Conservation (phyloP, 2,329 filamentous ascomycete genomes). For the Alternaria gaisen region DNA sequence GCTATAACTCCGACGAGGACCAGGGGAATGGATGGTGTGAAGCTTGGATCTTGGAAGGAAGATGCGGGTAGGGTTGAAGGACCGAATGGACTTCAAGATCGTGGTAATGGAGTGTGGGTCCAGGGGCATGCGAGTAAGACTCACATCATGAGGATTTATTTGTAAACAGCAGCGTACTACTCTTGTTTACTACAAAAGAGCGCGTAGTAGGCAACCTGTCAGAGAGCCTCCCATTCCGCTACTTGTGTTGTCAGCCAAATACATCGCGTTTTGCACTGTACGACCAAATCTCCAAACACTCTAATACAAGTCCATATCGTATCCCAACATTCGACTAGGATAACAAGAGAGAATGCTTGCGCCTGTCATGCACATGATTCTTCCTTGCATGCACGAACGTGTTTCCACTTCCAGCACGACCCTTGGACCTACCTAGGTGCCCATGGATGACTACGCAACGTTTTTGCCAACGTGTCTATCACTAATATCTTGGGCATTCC, state of each 20-base stretch:
- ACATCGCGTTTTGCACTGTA: background rate
- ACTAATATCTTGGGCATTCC: background rate
- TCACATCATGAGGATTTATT: background rate
- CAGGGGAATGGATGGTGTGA: background rate
- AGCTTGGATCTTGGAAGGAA: background rate
- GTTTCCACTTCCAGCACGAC: background rate
- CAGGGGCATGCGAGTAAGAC: background rate
- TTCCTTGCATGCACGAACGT: background rate
- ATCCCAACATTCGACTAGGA: background rate
- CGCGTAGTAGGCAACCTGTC: background rate
- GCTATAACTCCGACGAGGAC: constrained; percentile 1
- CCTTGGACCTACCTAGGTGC: background rate
- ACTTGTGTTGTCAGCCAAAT: background rate
- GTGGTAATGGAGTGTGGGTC: background rate
- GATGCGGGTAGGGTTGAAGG: constrained; percentile 4
- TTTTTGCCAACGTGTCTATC: background rate
- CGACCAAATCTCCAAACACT: background rate
- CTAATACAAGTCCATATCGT: background rate
- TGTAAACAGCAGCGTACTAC: background rate
- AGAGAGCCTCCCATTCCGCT: background rate
- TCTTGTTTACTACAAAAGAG: background rate
- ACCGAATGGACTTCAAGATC: background rate
- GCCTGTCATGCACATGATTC: background rate
- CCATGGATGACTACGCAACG: background rate
- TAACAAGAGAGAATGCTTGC: background rate